These are phyloP conservation scores for Cytospora piceae DNA, from an alignment of 2,329 filamentous ascomycete genomes.

Conservation along the genomic window DNA sequence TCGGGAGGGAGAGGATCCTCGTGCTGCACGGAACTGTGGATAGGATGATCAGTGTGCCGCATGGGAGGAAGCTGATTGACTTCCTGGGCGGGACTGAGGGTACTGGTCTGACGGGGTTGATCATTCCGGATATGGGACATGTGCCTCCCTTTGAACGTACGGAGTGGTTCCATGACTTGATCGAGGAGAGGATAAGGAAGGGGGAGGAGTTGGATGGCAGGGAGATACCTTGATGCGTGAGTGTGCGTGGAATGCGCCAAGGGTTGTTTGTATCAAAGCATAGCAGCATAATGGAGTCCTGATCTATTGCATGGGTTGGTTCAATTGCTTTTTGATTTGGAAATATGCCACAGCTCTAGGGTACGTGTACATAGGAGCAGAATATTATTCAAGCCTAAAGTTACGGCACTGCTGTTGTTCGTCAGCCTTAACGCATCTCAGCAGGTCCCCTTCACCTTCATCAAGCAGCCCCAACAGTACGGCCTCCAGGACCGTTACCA, in stretches of 20 bases:
- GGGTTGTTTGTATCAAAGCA: background rate
- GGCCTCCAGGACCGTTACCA: background rate
- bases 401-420: background rate
- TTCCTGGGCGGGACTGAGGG: slow-evolving; percentile 51
- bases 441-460: background rate
- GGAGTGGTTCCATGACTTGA: slow-evolving; percentile 66
- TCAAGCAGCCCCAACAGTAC: background rate
- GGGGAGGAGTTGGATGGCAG: slow-evolving; percentile 51
- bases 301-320: background rate
- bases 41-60: slow-evolving; percentile 74
- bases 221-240: slow-evolving; percentile 10
- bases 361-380: background rate
- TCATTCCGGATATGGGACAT: slow-evolving; percentile 76
- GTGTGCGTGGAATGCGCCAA: background rate
- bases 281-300: background rate
- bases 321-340: background rate
- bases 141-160: slow-evolving; percentile 73
- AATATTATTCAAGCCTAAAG: background rate
- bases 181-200: slow-evolving; percentile 60
- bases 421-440: background rate
- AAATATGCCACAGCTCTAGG: background rate
- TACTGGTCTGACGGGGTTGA: slow-evolving; percentile 48
- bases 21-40: slow-evolving; percentile 78
- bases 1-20: slow-evolving; percentile 75
- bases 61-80: slow-evolving; percentile 70